Evolutionary conservation across 495 filamentous ascomycete genomes (phyloP).

Genomic region (Cairneyella variabilis): DNA sequence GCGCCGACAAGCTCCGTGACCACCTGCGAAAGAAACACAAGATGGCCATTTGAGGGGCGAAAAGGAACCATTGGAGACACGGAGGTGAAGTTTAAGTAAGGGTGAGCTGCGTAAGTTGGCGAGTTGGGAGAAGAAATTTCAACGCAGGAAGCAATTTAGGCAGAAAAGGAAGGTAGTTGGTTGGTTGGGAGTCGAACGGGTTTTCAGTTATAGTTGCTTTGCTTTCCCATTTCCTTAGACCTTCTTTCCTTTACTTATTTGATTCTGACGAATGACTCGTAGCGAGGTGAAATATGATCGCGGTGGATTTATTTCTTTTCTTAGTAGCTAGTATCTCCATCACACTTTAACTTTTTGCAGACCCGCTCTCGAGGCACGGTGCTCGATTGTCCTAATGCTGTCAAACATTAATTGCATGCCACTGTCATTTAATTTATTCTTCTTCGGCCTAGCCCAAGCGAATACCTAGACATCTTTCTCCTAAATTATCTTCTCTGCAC

Average conservation of each 20-base stretch:
- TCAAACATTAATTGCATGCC: slow-evolving; percentile 7
- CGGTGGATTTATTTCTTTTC: slow-evolving; percentile 8
- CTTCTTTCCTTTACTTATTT: slow-evolving; percentile 13
- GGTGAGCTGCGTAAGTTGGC: slow-evolving; percentile 13
- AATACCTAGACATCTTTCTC: slow-evolving; percentile 3
- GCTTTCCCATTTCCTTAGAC: slow-evolving; percentile 6
- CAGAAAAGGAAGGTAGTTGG: slow-evolving; percentile 17
- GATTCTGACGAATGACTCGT: slow-evolving; percentile 4
- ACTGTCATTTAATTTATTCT: slow-evolving; percentile 6
- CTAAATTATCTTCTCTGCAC: slow-evolving; percentile 12
- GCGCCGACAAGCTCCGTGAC: slow-evolving; percentile 14
- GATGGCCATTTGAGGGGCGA: slow-evolving; percentile 10
- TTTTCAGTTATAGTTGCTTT: slow-evolving; percentile 14
- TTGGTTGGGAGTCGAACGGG: slow-evolving; percentile 15
- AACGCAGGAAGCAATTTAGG: slow-evolving; percentile 15
- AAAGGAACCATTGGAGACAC: slow-evolving; percentile 12
- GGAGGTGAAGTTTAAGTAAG: slow-evolving; percentile 12
- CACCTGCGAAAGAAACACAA: slow-evolving; percentile 19
- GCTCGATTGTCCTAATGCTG: slow-evolving; percentile 13
- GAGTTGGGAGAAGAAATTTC: slow-evolving; percentile 17
- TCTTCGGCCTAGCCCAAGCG: slow-evolving; percentile 8
- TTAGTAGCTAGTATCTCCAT: slow-evolving; percentile 17
- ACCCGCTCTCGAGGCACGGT: slow-evolving; percentile 4
- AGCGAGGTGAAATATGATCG: slow-evolving; percentile 8
- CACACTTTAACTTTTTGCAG: slow-evolving; percentile 6